A percentile compares a stretch with the other conserved stretches of the same genome.
Evolutionary conservation across 495 filamentous ascomycete species (phyloP).

Genomic region (Oidiodendron maius): DNA sequence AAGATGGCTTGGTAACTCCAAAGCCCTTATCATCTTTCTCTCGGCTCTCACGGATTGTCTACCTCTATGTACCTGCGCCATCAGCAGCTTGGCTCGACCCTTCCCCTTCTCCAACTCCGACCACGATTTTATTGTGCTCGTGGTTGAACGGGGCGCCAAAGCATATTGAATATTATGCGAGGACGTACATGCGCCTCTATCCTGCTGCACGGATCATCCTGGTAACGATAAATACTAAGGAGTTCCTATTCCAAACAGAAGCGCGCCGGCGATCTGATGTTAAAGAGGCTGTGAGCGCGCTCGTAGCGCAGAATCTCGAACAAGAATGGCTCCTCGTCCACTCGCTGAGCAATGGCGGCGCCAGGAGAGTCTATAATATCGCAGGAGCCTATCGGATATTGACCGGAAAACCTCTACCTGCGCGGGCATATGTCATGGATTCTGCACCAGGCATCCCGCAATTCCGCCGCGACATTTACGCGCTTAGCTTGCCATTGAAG

Average conservation of each 20-base stretch:
- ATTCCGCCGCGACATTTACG: constrained; percentile 17
- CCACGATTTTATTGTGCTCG: constrained; percentile 27
- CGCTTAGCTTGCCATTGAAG: constrained; percentile 1
- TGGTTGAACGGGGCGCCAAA: constrained; percentile 36
- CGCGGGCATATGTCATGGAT: constrained; percentile 9
- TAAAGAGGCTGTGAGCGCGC: constrained; percentile 5
- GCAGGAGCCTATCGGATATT: constrained; percentile 4
- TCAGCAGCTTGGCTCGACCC: not conserved
- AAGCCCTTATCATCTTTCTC: constrained; percentile 15
- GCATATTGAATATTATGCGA: constrained; percentile 38
- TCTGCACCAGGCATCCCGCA: constrained; percentile 18
- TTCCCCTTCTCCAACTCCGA: constrained; percentile 4
- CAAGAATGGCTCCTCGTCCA: constrained; percentile 13
- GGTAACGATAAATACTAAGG: constrained; percentile 12
- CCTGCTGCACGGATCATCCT: constrained; percentile 34
- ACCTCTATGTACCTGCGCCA: constrained; percentile 11
- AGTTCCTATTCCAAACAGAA: constrained; percentile 20
- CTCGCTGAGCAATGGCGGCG: constrained; percentile 20
- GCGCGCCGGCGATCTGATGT: constrained; percentile 11
- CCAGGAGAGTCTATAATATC: constrained; percentile 10
- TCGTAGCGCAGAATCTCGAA: constrained; percentile 2
- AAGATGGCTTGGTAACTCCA: no score
- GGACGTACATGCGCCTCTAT: constrained; percentile 32
- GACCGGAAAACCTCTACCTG: constrained; percentile 8
- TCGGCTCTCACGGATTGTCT: constrained; percentile 9